Evolutionary conservation across 441 rosid species (phyloP).

Genomic region (Arabidopsis lyrata): DNA sequence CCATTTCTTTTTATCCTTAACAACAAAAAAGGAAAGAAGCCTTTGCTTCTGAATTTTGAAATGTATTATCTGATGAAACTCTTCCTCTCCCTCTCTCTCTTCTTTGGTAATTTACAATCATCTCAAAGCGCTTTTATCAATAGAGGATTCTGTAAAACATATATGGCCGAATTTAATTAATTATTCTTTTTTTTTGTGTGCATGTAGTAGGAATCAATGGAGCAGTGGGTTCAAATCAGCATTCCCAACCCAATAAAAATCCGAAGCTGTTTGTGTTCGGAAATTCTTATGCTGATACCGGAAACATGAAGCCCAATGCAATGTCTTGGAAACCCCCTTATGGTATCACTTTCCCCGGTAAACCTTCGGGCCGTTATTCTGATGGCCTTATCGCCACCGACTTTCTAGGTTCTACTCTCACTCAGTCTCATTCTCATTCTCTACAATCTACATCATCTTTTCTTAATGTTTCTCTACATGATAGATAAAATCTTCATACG

Average conservation of each 20-base stretch:
- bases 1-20: not conserved
- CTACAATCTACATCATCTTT: not conserved
- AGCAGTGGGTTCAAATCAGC: slow-evolving; percentile 3
- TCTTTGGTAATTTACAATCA: not conserved
- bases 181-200: too few relatives aligned
- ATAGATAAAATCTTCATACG: too few relatives aligned
- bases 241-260: not conserved
- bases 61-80: not conserved
- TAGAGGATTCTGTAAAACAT: not conserved
- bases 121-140: not conserved
- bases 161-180: not conserved
- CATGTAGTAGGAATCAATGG: not conserved
- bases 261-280: slow-evolving; percentile 67
- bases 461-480: not conserved
- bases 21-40: not conserved
- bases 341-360: slow-evolving; percentile 65
- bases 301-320: slow-evolving; percentile 47
- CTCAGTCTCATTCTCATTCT: not conserved
- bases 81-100: not conserved
- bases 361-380: slow-evolving; percentile 76
- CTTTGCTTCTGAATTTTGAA: slow-evolving; percentile 4
- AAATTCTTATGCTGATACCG: slow-evolving; percentile 72
- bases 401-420: slow-evolving; percentile 51
- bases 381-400: slow-evolving; percentile 76
- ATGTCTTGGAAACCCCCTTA: slow-evolving; percentile 62